Conservation (phyloP, 176 grass and related monocot species). For the Saccharum officinarum region DNA sequence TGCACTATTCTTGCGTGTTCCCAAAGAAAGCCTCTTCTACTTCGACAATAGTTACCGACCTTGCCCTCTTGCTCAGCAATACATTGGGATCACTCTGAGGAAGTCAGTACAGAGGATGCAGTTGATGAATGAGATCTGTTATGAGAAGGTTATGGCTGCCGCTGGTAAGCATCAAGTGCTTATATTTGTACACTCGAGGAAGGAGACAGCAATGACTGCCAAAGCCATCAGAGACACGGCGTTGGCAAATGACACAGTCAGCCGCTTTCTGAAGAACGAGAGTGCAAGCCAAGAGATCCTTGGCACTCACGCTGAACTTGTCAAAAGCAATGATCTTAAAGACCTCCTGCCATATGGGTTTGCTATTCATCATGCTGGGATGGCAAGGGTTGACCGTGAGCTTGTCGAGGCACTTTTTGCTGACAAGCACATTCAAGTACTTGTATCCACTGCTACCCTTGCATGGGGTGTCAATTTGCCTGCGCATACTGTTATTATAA, state of each 20-base stretch:
- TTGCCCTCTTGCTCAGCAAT: conserved; percentile 90
- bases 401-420: conserved; percentile 85
- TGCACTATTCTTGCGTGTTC: conserved; percentile 75
- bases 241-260: conserved; percentile 75
- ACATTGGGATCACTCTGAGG: conserved; percentile 90
- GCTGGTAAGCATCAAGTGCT: conserved; percentile 95
- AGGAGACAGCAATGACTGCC: conserved; percentile 89
- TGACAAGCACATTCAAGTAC: conserved; percentile 88
- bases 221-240: conserved; percentile 85
- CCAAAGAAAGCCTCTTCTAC: conserved; percentile 67
- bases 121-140: conserved; percentile 97
- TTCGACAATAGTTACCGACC: conserved; percentile 97
- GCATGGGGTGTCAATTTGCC: conserved; percentile 98
- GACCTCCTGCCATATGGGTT: conserved; percentile 93
- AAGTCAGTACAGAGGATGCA: conserved; percentile 92
- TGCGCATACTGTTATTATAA: conserved; percentile 92
- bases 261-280: conserved; percentile 83
- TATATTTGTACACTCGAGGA: conserved; percentile 99
- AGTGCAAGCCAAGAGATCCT: conserved; percentile 94
- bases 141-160: conserved; percentile 82
- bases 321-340: conserved; percentile 91
- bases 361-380: conserved; percentile 96
- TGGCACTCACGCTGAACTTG: conserved; percentile 71
- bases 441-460: conserved; percentile 89
- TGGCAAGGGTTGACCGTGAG: conserved; percentile 79